phyloP scores from a whole-genome alignment of 2,329 filamentous ascomycete species.

The Verticillium longisporum region DNA sequence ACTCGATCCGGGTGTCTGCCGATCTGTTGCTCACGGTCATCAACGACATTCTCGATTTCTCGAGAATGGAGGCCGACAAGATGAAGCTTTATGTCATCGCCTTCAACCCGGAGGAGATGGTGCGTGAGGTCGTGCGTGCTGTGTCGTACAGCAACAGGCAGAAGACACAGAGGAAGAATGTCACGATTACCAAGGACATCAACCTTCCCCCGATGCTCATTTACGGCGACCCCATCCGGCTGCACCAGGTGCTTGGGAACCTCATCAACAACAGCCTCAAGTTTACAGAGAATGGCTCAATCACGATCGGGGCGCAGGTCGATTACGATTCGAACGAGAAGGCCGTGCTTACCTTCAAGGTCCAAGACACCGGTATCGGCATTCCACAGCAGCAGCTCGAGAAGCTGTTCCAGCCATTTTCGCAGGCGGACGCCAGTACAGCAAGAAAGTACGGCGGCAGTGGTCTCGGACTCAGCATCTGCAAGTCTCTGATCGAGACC shows the following conservation, averaged over 20 bases:
- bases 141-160: slow-evolving; percentile 60
- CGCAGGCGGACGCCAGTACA: slow-evolving; percentile 85
- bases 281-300: slow-evolving; percentile 80
- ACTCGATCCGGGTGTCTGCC: slow-evolving; percentile 79
- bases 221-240: slow-evolving; percentile 58
- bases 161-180: slow-evolving; percentile 54
- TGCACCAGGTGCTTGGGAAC: slow-evolving; percentile 69
- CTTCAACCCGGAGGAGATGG: slow-evolving; percentile 61
- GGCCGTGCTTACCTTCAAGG: slow-evolving; percentile 75
- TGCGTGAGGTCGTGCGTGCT: slow-evolving; percentile 59
- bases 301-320: slow-evolving; percentile 73
- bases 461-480: slow-evolving; percentile 85
- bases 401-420: slow-evolving; percentile 88
- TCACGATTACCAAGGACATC: slow-evolving; percentile 63
- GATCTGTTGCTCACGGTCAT: slow-evolving; percentile 87
- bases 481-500: slow-evolving; percentile 87
- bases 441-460: slow-evolving; percentile 88
- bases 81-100: slow-evolving; percentile 72
- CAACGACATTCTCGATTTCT: slow-evolving; percentile 94
- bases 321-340: slow-evolving; percentile 63
- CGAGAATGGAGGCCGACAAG: slow-evolving; percentile 84
- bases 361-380: slow-evolving; percentile 85
- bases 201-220: slow-evolving; percentile 67
- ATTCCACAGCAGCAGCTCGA: slow-evolving; percentile 76
- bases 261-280: slow-evolving; percentile 90